Conservation (phyloP, 768 basidiomycete species). For the Collybia mongolica region DNA sequence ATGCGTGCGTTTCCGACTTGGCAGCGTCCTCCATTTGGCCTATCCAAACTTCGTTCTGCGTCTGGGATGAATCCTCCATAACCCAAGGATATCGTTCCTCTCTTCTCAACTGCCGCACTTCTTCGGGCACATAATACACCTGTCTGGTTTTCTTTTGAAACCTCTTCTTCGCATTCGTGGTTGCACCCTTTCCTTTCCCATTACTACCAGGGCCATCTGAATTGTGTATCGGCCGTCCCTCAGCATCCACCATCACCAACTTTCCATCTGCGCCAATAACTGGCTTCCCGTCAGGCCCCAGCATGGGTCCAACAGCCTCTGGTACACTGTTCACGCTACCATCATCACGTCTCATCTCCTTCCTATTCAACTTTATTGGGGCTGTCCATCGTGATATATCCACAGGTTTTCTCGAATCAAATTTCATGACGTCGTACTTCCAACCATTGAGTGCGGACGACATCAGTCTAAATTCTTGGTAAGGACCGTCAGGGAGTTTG, state of each 20-base stretch:
- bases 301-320: slow-evolving; percentile 67
- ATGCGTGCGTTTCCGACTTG: slow-evolving; percentile 70
- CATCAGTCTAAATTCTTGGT: slow-evolving; percentile 75
- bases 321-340: slow-evolving; percentile 31
- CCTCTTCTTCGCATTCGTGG: slow-evolving; percentile 58
- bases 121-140: slow-evolving; percentile 81
- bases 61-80: slow-evolving; percentile 70
- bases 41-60: slow-evolving; percentile 70
- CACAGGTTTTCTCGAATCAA: slow-evolving; percentile 71
- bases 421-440: slow-evolving; percentile 94
- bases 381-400: slow-evolving; percentile 67
- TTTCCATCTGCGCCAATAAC: slow-evolving; percentile 77
- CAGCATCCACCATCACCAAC: slow-evolving; percentile 79
- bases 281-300: slow-evolving; percentile 81
- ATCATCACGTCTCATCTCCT: slow-evolving; percentile 65
- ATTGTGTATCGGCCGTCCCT: slow-evolving; percentile 66
- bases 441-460: slow-evolving; percentile 81
- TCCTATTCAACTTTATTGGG: slow-evolving; percentile 87
- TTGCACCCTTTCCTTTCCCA: slow-evolving; percentile 41
- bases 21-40: slow-evolving; percentile 78
- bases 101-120: slow-evolving; percentile 70
- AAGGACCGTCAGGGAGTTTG: slow-evolving; percentile 65
- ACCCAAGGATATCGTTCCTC: slow-evolving; percentile 94
- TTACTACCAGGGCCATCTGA: slow-evolving; percentile 24
- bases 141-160: slow-evolving; percentile 83